Evolutionary conservation across 495 filamentous ascomycete genomes (phyloP).

Genomic region (Penicillium silybi): DNA sequence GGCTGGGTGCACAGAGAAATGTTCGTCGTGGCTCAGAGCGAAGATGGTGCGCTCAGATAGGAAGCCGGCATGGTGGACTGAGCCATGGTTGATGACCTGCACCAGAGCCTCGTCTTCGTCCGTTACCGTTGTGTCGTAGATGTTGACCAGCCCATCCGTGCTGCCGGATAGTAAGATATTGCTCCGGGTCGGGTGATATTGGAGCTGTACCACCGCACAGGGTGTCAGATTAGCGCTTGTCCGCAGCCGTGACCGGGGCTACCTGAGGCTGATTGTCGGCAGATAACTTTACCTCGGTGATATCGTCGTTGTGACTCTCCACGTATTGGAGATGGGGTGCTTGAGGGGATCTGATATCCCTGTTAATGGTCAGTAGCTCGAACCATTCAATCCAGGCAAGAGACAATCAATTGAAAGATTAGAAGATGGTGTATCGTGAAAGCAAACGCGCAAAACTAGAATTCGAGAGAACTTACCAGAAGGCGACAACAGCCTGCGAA

Average conservation of each 20-base stretch:
- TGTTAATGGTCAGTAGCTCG: conserved; percentile 34
- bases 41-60: conserved; percentile 64
- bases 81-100: conserved; percentile 84
- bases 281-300: conserved; percentile 62
- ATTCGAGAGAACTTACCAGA: conserved; percentile 55
- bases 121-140: conserved; percentile 68
- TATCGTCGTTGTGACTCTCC: conserved; percentile 89
- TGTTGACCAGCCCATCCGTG: conserved; percentile 86
- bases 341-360: conserved; percentile 62
- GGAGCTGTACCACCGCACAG: conserved; percentile 45
- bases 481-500: conserved; percentile 63
- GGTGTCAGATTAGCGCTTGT: conserved; percentile 9
- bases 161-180: conserved; percentile 75
- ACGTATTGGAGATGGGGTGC: conserved; percentile 59
- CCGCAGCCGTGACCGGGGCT: neutral
- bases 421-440: neutral
- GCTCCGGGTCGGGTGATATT: conserved; percentile 63
- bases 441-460: neutral
- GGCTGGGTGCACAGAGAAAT: conserved; percentile 70
- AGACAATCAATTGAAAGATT: neutral
- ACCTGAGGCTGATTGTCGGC: neutral
- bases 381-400: neutral
- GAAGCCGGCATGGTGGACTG: conserved; percentile 83
- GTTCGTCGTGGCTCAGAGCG: conserved; percentile 76
- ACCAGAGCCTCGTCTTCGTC: conserved; percentile 85